phyloP scores from a whole-genome alignment of 805 yeast genomes.

The Wickerhamia fluorescens region DNA sequence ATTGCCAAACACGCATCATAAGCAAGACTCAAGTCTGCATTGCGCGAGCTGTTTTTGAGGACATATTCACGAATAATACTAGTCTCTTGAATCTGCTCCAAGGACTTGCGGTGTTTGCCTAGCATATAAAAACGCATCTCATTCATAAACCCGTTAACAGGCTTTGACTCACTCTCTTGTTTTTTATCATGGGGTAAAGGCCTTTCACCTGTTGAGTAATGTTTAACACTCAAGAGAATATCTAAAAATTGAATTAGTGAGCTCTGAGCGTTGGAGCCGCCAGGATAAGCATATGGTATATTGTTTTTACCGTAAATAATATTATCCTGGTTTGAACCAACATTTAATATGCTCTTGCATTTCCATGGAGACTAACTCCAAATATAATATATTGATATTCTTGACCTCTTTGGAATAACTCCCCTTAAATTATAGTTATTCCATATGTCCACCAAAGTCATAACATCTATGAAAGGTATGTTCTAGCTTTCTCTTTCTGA shows the following conservation, averaged over 20 bases:
- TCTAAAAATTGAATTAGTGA: constrained; percentile 86
- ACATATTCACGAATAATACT: constrained; percentile 65
- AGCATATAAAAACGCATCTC: constrained; percentile 94
- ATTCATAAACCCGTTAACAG: constrained; percentile 47
- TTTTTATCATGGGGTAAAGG: too few relatives aligned
- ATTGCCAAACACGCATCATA: constrained; percentile 88
- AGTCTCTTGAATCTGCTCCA: constrained; percentile 49
- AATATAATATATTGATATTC: too few relatives aligned
- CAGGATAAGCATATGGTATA: constrained; percentile 53
- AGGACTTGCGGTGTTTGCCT: constrained; percentile 69
- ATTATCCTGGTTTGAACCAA: constrained; percentile 66
- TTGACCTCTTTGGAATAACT: too few relatives aligned
- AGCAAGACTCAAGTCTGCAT: constrained; percentile 57
- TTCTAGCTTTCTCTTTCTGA: too few relatives aligned
- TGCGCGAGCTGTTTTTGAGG: constrained; percentile 23
- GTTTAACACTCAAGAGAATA: constrained; percentile 66
- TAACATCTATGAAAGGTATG: too few relatives aligned
- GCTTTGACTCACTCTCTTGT: too few relatives aligned
- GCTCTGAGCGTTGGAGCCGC: constrained; percentile 93
- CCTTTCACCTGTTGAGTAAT: constrained; percentile 67
- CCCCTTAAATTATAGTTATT: too few relatives aligned
- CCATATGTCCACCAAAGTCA: too few relatives aligned
- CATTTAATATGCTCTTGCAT: constrained; percentile 89
- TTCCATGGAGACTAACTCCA: too few relatives aligned
- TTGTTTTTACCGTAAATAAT: constrained; percentile 66